phyloP scores from a whole-genome alignment of 768 basidiomycete species.

The Rhizopogon sp. region DNA sequence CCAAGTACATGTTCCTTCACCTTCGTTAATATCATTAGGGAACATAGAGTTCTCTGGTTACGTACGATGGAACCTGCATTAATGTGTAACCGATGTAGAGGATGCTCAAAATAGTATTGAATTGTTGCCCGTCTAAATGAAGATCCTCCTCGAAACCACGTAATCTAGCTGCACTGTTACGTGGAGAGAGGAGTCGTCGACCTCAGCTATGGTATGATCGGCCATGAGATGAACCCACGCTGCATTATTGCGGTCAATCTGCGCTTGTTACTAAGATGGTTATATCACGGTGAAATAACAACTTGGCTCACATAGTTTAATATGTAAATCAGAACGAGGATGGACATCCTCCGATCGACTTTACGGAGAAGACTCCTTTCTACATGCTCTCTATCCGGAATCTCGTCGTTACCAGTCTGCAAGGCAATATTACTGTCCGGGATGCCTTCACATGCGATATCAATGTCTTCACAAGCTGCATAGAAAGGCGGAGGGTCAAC shows the following conservation, averaged over 20 bases:
- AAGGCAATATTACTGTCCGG: not conserved
- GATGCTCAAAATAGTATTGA: constrained; percentile 62
- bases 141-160: constrained; percentile 70
- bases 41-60: constrained; percentile 4
- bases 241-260: constrained; percentile 73
- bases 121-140: constrained; percentile 53
- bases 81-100: constrained; percentile 70
- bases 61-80: constrained; percentile 77
- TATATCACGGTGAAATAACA: not conserved
- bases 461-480: constrained; percentile 2
- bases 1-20: constrained; percentile 64
- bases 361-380: constrained; percentile 39
- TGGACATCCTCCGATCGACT: constrained; percentile 30
- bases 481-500: not conserved
- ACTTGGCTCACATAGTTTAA: constrained; percentile 27
- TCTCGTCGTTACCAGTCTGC: not conserved
- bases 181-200: not conserved
- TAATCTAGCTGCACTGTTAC: constrained; percentile 60
- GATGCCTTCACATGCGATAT: not conserved
- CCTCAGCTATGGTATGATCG: not conserved
- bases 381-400: constrained; percentile 25
- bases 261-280: not conserved
- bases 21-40: not conserved
- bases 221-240: constrained; percentile 34
- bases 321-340: constrained; percentile 30